These are phyloP conservation scores for Nannizziopsis barbatae DNA, from an alignment of 2,329 filamentous ascomycete species.

Conservation along the genomic window DNA sequence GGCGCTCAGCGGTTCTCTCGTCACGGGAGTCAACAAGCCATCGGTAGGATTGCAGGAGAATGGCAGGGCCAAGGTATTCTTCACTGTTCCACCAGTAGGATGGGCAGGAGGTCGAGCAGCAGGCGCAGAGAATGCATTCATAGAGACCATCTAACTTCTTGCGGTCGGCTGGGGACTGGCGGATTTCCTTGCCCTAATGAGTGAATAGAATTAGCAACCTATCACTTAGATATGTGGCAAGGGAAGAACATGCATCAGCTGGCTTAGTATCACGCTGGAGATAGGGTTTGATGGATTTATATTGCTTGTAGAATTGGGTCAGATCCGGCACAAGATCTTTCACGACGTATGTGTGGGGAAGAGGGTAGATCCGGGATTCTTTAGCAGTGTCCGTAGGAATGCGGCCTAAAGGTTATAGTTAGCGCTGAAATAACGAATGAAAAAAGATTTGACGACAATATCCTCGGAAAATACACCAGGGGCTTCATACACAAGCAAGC, in stretches of 20 bases:
- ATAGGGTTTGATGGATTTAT: conserved; percentile 99
- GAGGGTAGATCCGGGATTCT: conserved; percentile 90
- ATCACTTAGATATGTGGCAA: background rate
- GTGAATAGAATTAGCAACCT: conserved; percentile 15
- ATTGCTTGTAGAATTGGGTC: conserved; percentile 99
- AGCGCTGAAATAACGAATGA: background rate
- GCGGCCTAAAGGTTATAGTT: conserved; percentile 51
- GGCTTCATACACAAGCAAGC: conserved; percentile 75
- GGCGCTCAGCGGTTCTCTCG: conserved; percentile 76
- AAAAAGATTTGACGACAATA: background rate
- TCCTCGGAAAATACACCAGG: background rate
- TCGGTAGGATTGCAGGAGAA: conserved; percentile 93
- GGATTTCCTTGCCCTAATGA: conserved; percentile 73
- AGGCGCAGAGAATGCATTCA: conserved; percentile 98
- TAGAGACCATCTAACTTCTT: conserved; percentile 96
- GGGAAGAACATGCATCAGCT: conserved; percentile 55
- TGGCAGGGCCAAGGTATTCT: conserved; percentile 93
- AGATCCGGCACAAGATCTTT: conserved; percentile 97
- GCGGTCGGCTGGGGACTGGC: conserved; percentile 82
- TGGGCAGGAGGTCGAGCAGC: conserved; percentile 98
- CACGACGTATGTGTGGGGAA: conserved; percentile 97
- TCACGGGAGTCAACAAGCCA: conserved; percentile 95
- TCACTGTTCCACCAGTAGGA: conserved; percentile 99
- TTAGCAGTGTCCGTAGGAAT: conserved; percentile 72
- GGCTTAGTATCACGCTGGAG: conserved; percentile 80